Percentiles rank a stretch among this genome's conserved stretches.
These are phyloP conservation scores for Hortiboletus flavorubellus DNA, from an alignment of 768 basidiomycete genomes.

Conservation along the genomic window DNA sequence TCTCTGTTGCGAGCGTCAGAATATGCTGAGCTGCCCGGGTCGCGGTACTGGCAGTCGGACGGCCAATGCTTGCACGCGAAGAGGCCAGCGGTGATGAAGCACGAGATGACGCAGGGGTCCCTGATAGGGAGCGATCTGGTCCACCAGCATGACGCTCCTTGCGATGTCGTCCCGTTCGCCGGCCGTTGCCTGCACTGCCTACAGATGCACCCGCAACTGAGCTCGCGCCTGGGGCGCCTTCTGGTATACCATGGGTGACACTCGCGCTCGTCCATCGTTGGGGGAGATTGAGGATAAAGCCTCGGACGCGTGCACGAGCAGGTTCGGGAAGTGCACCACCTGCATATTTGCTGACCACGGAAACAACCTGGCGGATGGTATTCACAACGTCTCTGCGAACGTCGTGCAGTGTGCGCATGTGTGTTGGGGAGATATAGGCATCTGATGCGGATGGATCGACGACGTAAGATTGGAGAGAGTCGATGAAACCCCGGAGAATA, in stretches of 20 bases:
- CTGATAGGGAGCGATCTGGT: constrained; percentile 29
- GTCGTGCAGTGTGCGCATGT: constrained; percentile 63
- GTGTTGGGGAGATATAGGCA: constrained; percentile 42
- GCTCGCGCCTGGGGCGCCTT: constrained; percentile 32
- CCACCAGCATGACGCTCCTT: constrained; percentile 40
- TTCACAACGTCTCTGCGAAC: constrained; percentile 83
- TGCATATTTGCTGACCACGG: constrained; percentile 81
- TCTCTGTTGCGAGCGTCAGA: constrained; percentile 82
- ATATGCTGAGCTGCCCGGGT: constrained; percentile 77
- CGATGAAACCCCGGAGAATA: constrained; percentile 79
- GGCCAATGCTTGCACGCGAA: constrained; percentile 18
- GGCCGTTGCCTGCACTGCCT: constrained; percentile 17
- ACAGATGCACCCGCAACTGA: constrained; percentile 35
- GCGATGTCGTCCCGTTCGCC: constrained; percentile 24
- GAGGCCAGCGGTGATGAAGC: constrained; percentile 33
- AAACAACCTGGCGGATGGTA: constrained; percentile 86
- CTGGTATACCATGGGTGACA: constrained; percentile 19
- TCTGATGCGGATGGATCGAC: constrained; percentile 24
- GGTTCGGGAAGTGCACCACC: constrained; percentile 86
- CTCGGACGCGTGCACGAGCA: constrained; percentile 66
- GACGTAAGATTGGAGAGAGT: constrained; percentile 50
- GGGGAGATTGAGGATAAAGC: constrained; percentile 78
- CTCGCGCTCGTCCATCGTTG: constrained; percentile 65
- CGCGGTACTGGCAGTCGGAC: constrained; percentile 51
- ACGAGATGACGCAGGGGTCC: constrained; percentile 35